Percentiles rank a stretch among this genome's conserved stretches.
phyloP scores from a whole-genome alignment of 78 protist genomes.

The Planoprotostelium fungivorum region DNA sequence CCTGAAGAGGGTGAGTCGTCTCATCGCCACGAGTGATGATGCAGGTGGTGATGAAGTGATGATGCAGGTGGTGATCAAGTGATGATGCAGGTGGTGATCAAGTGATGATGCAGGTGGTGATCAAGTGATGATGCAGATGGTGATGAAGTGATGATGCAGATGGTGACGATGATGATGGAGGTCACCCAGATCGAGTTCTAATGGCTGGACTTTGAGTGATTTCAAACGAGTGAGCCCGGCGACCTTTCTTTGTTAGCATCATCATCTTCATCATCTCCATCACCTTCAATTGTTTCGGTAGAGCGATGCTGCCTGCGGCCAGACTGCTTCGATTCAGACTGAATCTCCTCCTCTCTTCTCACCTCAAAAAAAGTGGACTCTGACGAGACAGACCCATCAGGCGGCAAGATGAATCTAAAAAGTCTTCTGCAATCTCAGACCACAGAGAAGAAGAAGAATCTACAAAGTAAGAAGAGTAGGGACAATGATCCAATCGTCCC shows the following conservation, averaged over 20 bases:
- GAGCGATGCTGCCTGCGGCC: slow-evolving; percentile 49
- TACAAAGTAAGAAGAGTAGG: slow-evolving; percentile 37
- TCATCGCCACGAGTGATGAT: neutral
- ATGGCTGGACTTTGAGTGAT: slow-evolving; percentile 31
- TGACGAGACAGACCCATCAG: slow-evolving; percentile 41
- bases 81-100: too few relatives aligned
- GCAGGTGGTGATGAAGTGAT: too few relatives aligned
- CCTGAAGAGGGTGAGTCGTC: neutral
- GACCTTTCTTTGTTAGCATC: too few relatives aligned
- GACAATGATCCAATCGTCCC: slow-evolving; percentile 31
- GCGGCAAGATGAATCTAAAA: slow-evolving; percentile 16
- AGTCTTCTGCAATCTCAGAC: slow-evolving; percentile 17
- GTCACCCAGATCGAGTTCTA: slow-evolving; percentile 33
- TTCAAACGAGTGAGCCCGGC: slow-evolving; percentile 26
- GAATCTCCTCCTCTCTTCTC: neutral
- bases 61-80: too few relatives aligned
- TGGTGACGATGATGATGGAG: too few relatives aligned
- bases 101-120: too few relatives aligned
- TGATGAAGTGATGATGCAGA: too few relatives aligned
- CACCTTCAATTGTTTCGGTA: slow-evolving; percentile 60
- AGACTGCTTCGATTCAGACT: slow-evolving; percentile 8
- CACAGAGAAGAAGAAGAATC: slow-evolving; percentile 17
- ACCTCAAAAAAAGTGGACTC: slow-evolving; percentile 29
- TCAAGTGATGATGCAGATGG: too few relatives aligned
- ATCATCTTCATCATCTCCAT: neutral